Evolutionary conservation across 2,329 filamentous ascomycete genomes (phyloP), one percentile per base, ranked within the genome.

Genomic region (Penicillium thymicola): DNA sequence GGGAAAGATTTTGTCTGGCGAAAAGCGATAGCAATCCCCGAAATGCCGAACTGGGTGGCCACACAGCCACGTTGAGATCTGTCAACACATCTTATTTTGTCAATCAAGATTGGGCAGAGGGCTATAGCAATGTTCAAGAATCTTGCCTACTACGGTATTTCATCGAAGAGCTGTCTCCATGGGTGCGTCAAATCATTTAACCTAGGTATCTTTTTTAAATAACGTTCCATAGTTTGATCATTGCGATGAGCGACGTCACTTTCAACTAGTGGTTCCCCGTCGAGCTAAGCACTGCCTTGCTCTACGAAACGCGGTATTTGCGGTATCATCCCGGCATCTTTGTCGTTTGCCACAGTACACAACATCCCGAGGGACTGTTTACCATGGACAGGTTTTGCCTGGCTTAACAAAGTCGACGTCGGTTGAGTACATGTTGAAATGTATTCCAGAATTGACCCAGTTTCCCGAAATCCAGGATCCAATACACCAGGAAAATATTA

Each of bases 81-180:
- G 16, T 21, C 43, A 13, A n/a, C 18, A 14, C 28, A 13, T n/a
- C 28, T 16, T 34, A 18, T 47, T 36, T 11, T 14, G 28, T 21
- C 4, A n/a, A n/a, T 38, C 13, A 9, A 32, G 27, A 16, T 18
- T 11, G n/a, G 25, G 2, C 30, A 21, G 30, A 45, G 13, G 10
- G n/a, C 11, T 16, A 44, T 23, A 48, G 23, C 30, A n/a, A 51
- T 4, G 9, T 61, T 3, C 61, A 65, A 42, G 63, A 67, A 40
- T 49, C 65, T 18, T 66, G 65, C 14, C 46, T 66, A 4, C 41
- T 66, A 18, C 58, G 64, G 4, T 66, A 62, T 34, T 67, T 66
- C 8, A 67, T 66, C 23, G 66, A 67, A 21, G 66, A 68, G n/a
- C 40, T 67, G 16, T 67, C 62, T 10, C 65, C 65, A 13, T 66